Conservation (phyloP, 495 filamentous ascomycete genomes). For the Xylaria nigripes region DNA sequence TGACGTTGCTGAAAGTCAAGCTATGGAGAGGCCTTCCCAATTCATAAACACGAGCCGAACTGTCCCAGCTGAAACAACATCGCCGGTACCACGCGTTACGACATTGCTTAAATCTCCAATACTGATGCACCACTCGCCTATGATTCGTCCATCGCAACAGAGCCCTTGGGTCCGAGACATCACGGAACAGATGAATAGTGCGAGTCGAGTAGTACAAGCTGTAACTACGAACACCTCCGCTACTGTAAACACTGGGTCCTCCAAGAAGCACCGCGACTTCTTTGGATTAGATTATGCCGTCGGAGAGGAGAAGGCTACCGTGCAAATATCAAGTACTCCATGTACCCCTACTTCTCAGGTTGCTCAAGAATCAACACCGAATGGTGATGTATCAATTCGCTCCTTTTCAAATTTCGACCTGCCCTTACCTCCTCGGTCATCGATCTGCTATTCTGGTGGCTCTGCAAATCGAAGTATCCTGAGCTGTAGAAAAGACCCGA, state of each 20-base stretch:
- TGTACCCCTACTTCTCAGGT: constrained; percentile 1
- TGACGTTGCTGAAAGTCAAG: not conserved
- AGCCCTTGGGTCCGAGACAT: constrained; percentile 18
- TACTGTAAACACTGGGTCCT: not conserved
- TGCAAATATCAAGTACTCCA: not conserved
- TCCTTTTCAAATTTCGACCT: constrained; percentile 22
- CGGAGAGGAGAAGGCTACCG: not conserved
- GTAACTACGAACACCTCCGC: not conserved
- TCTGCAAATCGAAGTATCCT: constrained; percentile 9
- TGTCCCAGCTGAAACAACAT: not conserved
- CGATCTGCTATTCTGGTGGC: not conserved
- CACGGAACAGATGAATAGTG: not conserved
- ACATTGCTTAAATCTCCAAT: not conserved
- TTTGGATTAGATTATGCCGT: not conserved
- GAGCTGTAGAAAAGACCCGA: constrained; percentile 2
- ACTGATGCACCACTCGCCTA: not conserved
- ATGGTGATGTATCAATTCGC: constrained; percentile 20
- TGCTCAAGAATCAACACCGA: constrained; percentile 11
- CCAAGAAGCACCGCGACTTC: constrained; percentile 2
- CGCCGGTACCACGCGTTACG: not conserved
- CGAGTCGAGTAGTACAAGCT: not conserved
- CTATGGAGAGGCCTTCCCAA: not conserved
- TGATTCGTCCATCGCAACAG: constrained; percentile 19
- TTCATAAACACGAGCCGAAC: not conserved
- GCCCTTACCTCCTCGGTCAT: constrained; percentile 14